These are phyloP conservation scores for Claviceps africana DNA, from an alignment of 2,329 filamentous ascomycete genomes.

Conservation along the genomic window DNA sequence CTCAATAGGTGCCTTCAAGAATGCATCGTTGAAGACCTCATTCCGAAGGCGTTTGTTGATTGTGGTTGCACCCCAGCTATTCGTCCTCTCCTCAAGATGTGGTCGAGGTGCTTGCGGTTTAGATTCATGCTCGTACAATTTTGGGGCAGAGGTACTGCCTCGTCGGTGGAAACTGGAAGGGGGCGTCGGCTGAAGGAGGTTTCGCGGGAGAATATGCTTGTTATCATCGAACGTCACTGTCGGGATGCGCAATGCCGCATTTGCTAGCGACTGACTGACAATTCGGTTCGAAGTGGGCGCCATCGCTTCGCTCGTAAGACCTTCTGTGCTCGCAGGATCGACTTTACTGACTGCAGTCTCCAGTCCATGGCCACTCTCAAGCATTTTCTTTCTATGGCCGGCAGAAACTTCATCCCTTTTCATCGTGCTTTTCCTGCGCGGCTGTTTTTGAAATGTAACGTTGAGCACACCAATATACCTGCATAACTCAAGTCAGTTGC, in stretches of 20 bases:
- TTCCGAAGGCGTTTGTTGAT: constrained; percentile 81
- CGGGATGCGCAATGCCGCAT: constrained; percentile 51
- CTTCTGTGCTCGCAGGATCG: neutral
- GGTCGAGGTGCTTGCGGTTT: constrained; percentile 14
- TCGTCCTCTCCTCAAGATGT: constrained; percentile 40
- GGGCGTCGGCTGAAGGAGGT: constrained; percentile 54
- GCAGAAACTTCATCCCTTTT: constrained; percentile 33
- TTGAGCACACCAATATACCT: constrained; percentile 96
- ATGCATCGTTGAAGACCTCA: constrained; percentile 85
- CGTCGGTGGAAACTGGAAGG: constrained; percentile 19
- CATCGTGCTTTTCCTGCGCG: constrained; percentile 47
- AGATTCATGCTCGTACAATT: constrained; percentile 8
- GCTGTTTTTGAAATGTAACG: constrained; percentile 80
- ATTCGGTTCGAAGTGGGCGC: constrained; percentile 24
- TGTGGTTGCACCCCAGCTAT: constrained; percentile 79
- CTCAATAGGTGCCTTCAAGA: constrained; percentile 72
- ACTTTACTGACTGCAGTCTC: constrained; percentile 2
- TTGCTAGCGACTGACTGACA: constrained; percentile 63
- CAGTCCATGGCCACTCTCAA: constrained; percentile 12
- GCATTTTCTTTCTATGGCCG: constrained; percentile 23
- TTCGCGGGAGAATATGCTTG: constrained; percentile 78
- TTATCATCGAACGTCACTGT: constrained; percentile 93
- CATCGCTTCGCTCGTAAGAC: constrained; percentile 8
- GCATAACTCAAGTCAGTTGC: constrained; percentile 8
- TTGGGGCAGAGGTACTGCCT: constrained; percentile 19